These are phyloP conservation scores for Hanseniaspora clermontiae DNA, from an alignment of 805 yeast species.

Conservation along the genomic window DNA sequence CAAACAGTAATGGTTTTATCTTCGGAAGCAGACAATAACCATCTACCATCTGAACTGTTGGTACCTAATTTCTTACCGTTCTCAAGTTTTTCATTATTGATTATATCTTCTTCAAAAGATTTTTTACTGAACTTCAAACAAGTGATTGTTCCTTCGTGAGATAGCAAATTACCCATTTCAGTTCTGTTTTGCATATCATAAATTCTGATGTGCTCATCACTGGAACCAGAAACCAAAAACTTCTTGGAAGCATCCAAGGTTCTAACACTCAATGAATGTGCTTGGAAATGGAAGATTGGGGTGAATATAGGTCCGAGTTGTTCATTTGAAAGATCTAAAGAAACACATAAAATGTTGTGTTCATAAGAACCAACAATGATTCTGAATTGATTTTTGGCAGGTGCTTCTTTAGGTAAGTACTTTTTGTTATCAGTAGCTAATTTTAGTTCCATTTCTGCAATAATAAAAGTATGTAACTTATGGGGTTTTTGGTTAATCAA, in stretches of 20 bases:
- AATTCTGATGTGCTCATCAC: conserved; percentile 88
- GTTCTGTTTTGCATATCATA: conserved; percentile 89
- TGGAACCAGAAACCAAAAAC: conserved; percentile 83
- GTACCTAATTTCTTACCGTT: conserved; percentile 27
- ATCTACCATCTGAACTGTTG: conserved; percentile 36
- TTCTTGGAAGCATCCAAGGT: conserved; percentile 71
- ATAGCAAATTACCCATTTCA: conserved; percentile 79
- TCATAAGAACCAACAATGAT: conserved; percentile 92
- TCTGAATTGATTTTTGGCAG: conserved; percentile 40
- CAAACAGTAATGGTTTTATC: conserved; percentile 84
- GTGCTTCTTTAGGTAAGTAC: background rate
- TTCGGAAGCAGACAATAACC: conserved; percentile 84
- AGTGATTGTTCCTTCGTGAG: conserved; percentile 83
- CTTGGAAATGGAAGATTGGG: conserved; percentile 90
- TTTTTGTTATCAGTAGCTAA: conserved; percentile 2
- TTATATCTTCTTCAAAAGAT: conserved; percentile 19
- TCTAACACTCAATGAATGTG: conserved; percentile 81
- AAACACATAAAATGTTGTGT: conserved; percentile 76
- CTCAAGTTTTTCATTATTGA: conserved; percentile 18
- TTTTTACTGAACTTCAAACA: conserved; percentile 58
- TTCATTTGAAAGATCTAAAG: conserved; percentile 43
- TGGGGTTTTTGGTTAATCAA: background rate
- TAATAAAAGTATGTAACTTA: background rate
- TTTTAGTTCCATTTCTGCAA: conserved; percentile 3
- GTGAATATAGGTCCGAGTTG: conserved; percentile 52